Evolutionary conservation across 768 basidiomycete species (phyloP), one percentile per base, ranked within the genome.

Genomic region (Tricholoma matsutake): DNA sequence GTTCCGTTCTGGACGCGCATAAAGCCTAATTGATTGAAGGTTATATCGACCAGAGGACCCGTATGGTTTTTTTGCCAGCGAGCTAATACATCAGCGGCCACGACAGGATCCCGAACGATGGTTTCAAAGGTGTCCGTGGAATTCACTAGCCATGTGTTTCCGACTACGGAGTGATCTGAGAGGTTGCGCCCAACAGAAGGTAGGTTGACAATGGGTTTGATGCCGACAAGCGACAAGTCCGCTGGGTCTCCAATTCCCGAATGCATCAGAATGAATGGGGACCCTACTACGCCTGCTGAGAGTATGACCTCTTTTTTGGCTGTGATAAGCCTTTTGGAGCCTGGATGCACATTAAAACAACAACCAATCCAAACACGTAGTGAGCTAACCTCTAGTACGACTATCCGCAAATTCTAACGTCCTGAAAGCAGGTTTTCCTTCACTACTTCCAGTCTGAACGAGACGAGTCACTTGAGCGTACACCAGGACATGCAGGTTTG

Each of bases 141-240:
- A 35, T 62, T 67, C 22, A 66, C 64, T 13, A 25, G 51, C 60
- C 62, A 69, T 2, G 57, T 28, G 14, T 61, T 35, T 6, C 41
- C 13, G n/a, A 66, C 58, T 13, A 63, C 47, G 1, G 67, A 58
- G 32, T 74, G 73, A 60, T 73, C 73, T 18, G 65, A 61, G 52
- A 76, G 52, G 53, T 73, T 68, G 54, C 67, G 63, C 4, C 75
- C 74, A 18, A 76, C 71, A 43, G 65, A 63, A 13, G 75, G 69
- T 16, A 69, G 55, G 43, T 73, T 56, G 29, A 73, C 64, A 25
- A 73, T 34, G 6, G 70, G 45, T n/a, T 64, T 39, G 56, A 76
- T 69, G 16, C 67, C 68, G 16, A 64, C 51, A 16, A 53, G 37
- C 16, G 31, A 29, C 13, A 69, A 54, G 6, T 66, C 63, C 13